These are phyloP conservation scores for Mycena vitilis DNA, from an alignment of 768 basidiomycete genomes.

Conservation along the genomic window DNA sequence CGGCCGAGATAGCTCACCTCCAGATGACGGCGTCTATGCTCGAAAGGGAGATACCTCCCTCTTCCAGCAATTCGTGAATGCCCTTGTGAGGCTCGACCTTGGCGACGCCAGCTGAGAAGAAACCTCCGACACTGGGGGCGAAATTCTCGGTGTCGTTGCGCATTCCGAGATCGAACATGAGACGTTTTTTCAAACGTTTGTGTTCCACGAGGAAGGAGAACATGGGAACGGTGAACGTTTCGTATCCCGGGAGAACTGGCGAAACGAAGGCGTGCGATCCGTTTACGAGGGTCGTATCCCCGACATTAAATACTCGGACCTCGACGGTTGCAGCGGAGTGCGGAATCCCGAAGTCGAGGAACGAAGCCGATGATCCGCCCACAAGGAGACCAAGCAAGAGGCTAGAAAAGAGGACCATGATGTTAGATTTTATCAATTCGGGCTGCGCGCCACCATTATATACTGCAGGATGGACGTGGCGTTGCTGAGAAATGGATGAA, in stretches of 20 bases:
- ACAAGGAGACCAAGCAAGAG: not conserved
- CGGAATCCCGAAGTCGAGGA: slow-evolving; percentile 23
- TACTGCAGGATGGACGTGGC: too few relatives aligned
- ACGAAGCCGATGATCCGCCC: slow-evolving; percentile 4
- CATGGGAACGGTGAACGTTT: slow-evolving; percentile 11
- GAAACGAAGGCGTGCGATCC: not conserved
- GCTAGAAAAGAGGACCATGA: not conserved
- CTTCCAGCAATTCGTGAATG: slow-evolving; percentile 24
- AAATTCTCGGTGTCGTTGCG: slow-evolving; percentile 25
- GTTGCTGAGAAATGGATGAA: too few relatives aligned
- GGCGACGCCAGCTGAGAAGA: not conserved
- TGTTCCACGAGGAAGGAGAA: slow-evolving; percentile 29
- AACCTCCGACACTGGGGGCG: slow-evolving; percentile 5
- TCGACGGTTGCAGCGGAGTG: slow-evolving; percentile 21
- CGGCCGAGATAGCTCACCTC: slow-evolving; percentile 10
- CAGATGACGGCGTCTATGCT: slow-evolving; percentile 30
- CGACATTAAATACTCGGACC: slow-evolving; percentile 30
- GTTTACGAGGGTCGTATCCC: slow-evolving; percentile 14
- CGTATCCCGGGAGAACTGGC: slow-evolving; percentile 23
- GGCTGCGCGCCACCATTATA: too few relatives aligned
- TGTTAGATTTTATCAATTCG: too few relatives aligned
- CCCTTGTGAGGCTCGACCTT: slow-evolving; percentile 2
- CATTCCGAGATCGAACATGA: slow-evolving; percentile 35
- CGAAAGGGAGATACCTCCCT: slow-evolving; percentile 22
- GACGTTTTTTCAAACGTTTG: not conserved